A percentile compares a stretch with the other conserved stretches of the same genome.
Conservation (phyloP, 495 filamentous ascomycete species). For the Talaromyces trachyspermus region DNA sequence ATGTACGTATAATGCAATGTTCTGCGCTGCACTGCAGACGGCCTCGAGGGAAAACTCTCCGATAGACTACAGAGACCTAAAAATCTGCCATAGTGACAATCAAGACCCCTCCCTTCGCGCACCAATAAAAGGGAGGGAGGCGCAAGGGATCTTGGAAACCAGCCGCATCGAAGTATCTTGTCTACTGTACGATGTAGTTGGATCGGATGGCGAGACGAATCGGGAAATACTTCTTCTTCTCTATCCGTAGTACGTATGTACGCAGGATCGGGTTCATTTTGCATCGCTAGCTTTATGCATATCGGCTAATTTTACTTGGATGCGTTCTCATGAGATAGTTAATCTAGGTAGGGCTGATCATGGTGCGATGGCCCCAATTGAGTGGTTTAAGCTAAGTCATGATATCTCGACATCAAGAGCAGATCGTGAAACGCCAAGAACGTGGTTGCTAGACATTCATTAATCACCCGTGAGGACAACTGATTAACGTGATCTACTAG, state of each 20-base stretch:
- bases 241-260: not conserved
- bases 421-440: too few relatives aligned
- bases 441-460: too few relatives aligned
- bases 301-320: not conserved
- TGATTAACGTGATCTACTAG: too few relatives aligned
- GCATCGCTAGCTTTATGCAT: not conserved
- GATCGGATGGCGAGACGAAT: too few relatives aligned
- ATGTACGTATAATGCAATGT: not conserved
- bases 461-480: too few relatives aligned
- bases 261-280: too few relatives aligned
- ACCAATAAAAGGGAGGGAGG: not conserved
- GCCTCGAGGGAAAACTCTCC: not conserved
- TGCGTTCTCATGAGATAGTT: not conserved
- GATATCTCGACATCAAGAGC: too few relatives aligned
- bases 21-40: not conserved
- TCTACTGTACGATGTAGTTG: not conserved
- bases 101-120: not conserved
- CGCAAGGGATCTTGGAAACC: not conserved
- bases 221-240: too few relatives aligned
- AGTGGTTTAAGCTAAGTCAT: too few relatives aligned
- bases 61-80: not conserved
- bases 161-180: conserved; percentile 2
- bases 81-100: not conserved
- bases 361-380: too few relatives aligned
- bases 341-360: too few relatives aligned